Evolutionary conservation across 495 filamentous ascomycete genomes (phyloP).

Genomic region (Opeltia flavorubescens): DNA sequence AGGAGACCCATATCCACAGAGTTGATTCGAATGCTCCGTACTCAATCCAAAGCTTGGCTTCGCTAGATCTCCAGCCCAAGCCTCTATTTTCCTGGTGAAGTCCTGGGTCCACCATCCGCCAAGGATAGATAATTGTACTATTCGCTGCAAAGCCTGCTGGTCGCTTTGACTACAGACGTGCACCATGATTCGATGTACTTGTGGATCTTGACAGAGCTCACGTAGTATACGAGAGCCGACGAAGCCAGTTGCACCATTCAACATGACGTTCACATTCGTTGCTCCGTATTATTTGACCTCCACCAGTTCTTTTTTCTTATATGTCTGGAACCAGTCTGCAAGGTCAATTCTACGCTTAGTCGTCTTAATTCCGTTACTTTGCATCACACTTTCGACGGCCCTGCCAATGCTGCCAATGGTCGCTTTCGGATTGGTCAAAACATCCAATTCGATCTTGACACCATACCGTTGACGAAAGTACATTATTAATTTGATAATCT

Average conservation of each 20-base stretch:
- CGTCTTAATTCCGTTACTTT: not conserved
- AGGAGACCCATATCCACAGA: slow-evolving; percentile 6
- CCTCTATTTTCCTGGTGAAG: slow-evolving; percentile 10
- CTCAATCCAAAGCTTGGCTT: slow-evolving; percentile 16
- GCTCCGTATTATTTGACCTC: not conserved
- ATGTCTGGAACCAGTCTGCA: not conserved
- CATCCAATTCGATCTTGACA: slow-evolving; percentile 14
- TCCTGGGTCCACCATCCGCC: slow-evolving; percentile 13
- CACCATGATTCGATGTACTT: slow-evolving; percentile 13
- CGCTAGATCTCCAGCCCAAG: slow-evolving; percentile 22
- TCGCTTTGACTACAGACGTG: slow-evolving; percentile 13
- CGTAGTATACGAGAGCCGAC: slow-evolving; percentile 20
- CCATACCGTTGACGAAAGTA: slow-evolving; percentile 17
- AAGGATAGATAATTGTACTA: slow-evolving; percentile 9
- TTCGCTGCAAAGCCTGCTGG: slow-evolving; percentile 12
- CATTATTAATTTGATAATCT: slow-evolving; percentile 19
- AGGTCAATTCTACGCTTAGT: not conserved
- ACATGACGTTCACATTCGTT: slow-evolving; percentile 7
- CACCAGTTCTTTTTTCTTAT: not conserved
- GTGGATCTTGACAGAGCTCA: slow-evolving; percentile 8
- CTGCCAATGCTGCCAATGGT: slow-evolving; percentile 16
- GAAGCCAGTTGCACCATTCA: slow-evolving; percentile 22
- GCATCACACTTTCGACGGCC: slow-evolving; percentile 9
- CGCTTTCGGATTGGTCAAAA: slow-evolving; percentile 12
- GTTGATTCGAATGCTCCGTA: slow-evolving; percentile 7